Conservation (phyloP, 768 basidiomycete species). For the Tricholoma saponaceum region DNA sequence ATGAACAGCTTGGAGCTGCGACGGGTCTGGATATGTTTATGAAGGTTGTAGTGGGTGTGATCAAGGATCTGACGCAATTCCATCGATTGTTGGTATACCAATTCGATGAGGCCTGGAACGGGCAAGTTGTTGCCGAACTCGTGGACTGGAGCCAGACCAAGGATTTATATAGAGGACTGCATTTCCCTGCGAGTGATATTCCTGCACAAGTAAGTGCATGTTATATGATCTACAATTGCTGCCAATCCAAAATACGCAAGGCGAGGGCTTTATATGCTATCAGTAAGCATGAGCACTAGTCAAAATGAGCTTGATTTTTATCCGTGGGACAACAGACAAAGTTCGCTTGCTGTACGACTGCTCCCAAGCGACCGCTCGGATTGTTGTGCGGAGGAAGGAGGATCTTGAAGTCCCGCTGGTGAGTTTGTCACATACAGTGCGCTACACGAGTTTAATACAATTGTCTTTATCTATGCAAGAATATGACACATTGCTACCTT, state of each 20-base stretch:
- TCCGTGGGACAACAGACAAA: slow-evolving; percentile 44
- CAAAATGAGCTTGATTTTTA: background rate
- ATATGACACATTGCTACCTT: slow-evolving; percentile 82
- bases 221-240: background rate
- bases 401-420: slow-evolving; percentile 70
- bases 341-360: slow-evolving; percentile 76
- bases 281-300: slow-evolving; percentile 35
- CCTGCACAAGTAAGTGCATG: slow-evolving; percentile 52
- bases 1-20: slow-evolving; percentile 70
- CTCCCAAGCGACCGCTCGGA: slow-evolving; percentile 64
- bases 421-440: slow-evolving; percentile 12
- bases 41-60: slow-evolving; percentile 63
- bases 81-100: slow-evolving; percentile 81
- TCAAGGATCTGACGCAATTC: slow-evolving; percentile 79
- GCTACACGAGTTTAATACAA: background rate
- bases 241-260: slow-evolving; percentile 23
- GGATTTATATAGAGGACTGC: slow-evolving; percentile 68
- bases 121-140: slow-evolving; percentile 73
- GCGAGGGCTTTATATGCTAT: slow-evolving; percentile 66
- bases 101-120: slow-evolving; percentile 79
- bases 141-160: slow-evolving; percentile 74
- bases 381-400: slow-evolving; percentile 56
- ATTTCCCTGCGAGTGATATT: slow-evolving; percentile 69
- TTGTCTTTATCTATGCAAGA: slow-evolving; percentile 27
- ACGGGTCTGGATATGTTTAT: slow-evolving; percentile 64